Evolutionary conservation across 768 basidiomycete genomes (phyloP), one percentile per base, ranked within the genome.

Genomic region (Xerocomellus chrysenteron): DNA sequence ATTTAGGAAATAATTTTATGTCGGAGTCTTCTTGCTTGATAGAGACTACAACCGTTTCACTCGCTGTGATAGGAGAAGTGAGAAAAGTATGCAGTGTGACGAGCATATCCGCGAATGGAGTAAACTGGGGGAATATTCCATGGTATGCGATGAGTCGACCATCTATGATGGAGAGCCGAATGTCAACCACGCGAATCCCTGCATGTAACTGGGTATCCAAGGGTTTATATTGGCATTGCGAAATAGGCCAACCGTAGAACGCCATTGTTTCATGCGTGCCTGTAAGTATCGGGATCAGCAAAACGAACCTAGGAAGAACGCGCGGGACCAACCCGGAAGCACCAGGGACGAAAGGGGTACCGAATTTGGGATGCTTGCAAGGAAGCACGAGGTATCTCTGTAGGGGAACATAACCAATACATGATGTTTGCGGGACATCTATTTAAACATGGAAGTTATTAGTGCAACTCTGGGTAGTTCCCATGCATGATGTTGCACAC

Each of bases 21-120:
- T 82, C 74, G 0, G 79, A 78, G 61, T 92, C 88, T 69, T 98
- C 94, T 67, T 95, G 90, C 71, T 96, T 95, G 67, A 98, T 81
- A 16, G 87, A 94, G 76, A 95, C 84, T 30, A 97, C 81, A 36
- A 97, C 69, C 0, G 89, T 89, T 70, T 96, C 94, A 30, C 76
- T 78, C 10, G 74, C 76, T 1, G 89, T 82, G 4, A 63, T 61
- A 0, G 83, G 78, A 0, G 80, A 76, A 9, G 79, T 79, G 39
- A 95, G 81, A 72, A 90, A 96, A 4, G 71, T 59, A 61, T 85
- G 77, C 10, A 95, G 67, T 17, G 79, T 78, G 5, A 69, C 54
- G 11, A 96, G 78, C 47, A 95, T 87, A 33, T 78, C 75, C 50
- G 79, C 72, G 70, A 95, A 93, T 0, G 86, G 73, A 0, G 85